Percentiles rank a stretch among this genome's conserved stretches.
Conservation (phyloP, 768 basidiomycete species). For the Clavulina sp. region DNA sequence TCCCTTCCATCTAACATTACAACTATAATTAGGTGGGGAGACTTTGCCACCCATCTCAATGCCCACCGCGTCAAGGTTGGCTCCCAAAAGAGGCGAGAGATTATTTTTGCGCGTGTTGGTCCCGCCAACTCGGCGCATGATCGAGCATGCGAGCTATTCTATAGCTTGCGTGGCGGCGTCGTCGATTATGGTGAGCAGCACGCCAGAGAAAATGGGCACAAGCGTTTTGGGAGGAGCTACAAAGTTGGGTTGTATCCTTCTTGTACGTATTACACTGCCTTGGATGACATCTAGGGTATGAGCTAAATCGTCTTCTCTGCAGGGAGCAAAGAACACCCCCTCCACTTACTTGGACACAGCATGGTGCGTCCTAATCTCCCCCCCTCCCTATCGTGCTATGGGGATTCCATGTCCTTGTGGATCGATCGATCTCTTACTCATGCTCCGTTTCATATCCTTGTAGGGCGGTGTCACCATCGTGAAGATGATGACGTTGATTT, state of each 20-base stretch:
- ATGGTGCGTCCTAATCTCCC: conserved; percentile 19
- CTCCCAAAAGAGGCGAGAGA: background rate
- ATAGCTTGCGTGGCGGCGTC: conserved; percentile 28
- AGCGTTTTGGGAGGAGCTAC: conserved; percentile 27
- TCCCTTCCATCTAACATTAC: too few species aligned
- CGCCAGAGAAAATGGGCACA: conserved; percentile 23
- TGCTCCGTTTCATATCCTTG: too few species aligned
- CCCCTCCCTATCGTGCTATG: background rate
- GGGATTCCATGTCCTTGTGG: background rate
- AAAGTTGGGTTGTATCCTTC: conserved; percentile 26
- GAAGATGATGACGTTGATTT: conserved; percentile 28
- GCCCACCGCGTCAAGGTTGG: background rate
- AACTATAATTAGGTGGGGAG: too few species aligned
- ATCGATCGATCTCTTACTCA: too few species aligned
- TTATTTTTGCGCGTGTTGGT: conserved; percentile 23
- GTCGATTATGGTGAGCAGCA: conserved; percentile 34
- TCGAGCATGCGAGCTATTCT: conserved; percentile 34
- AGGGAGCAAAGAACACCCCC: conserved; percentile 18
- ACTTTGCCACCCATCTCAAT: conserved; percentile 1
- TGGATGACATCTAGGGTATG: too few species aligned
- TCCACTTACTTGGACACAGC: conserved; percentile 36
- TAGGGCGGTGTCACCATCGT: conserved; percentile 33
- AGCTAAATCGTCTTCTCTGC: too few species aligned
- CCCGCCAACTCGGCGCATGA: conserved; percentile 37
- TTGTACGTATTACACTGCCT: too few species aligned